Conservation (phyloP, 2,329 filamentous ascomycete species). For the Aspergillus ibericus region DNA sequence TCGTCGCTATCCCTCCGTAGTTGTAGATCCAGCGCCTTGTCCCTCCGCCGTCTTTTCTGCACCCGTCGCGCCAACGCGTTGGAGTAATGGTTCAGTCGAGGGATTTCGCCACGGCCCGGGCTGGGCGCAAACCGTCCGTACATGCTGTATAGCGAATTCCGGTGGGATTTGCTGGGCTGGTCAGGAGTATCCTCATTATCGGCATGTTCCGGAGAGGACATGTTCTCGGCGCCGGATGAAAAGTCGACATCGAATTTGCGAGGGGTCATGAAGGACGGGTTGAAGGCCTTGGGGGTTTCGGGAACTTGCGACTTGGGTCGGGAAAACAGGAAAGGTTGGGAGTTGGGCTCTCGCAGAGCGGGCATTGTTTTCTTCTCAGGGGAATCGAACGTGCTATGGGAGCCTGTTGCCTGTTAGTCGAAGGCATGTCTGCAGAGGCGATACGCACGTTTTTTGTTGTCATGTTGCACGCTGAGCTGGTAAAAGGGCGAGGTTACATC, state of each 20-base stretch:
- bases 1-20: constrained; percentile 45
- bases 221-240: constrained; percentile 49
- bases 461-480: constrained; percentile 47
- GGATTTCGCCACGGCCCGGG: constrained; percentile 66
- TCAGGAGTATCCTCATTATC: constrained; percentile 53
- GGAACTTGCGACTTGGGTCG: constrained; percentile 32
- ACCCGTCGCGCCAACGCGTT: constrained; percentile 47
- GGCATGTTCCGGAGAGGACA: constrained; percentile 47
- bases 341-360: constrained; percentile 51
- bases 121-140: constrained; percentile 47
- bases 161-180: constrained; percentile 34
- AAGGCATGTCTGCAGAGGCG: background rate
- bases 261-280: constrained; percentile 50
- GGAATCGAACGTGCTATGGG: constrained; percentile 45
- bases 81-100: constrained; percentile 49
- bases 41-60: constrained; percentile 52
- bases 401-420: constrained; percentile 26
- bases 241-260: constrained; percentile 50
- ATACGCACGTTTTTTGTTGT: constrained; percentile 47
- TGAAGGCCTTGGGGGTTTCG: constrained; percentile 35
- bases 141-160: constrained; percentile 43
- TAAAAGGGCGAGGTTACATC: constrained; percentile 50
- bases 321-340: constrained; percentile 53
- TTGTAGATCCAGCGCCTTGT: constrained; percentile 47
- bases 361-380: constrained; percentile 51